Conservation (phyloP, 2,329 filamentous ascomycete genomes). For the Lasiodiplodia sp. region DNA sequence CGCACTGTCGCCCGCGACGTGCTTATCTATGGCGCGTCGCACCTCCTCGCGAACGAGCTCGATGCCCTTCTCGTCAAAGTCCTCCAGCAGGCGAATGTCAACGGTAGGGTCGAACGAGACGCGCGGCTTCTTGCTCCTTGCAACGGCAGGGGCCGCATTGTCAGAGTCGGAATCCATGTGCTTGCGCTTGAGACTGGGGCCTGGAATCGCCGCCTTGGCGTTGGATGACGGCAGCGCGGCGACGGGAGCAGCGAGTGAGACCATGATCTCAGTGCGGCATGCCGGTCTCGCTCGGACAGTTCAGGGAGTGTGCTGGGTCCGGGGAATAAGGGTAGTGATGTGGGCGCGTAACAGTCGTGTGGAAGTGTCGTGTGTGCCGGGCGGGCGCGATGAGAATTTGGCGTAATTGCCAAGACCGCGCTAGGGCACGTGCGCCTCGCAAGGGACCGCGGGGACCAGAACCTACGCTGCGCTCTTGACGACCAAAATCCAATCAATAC, state of each 20-base stretch:
- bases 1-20: constrained; percentile 60
- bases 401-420: constrained; percentile 10
- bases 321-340: constrained; percentile 8
- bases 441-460: background rate
- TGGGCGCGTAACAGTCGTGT: constrained; percentile 15
- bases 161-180: constrained; percentile 43
- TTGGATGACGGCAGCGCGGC: constrained; percentile 35
- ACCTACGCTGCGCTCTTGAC: background rate
- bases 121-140: constrained; percentile 52
- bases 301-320: background rate
- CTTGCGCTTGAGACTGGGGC: constrained; percentile 49
- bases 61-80: constrained; percentile 59
- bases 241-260: constrained; percentile 47
- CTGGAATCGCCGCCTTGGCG: constrained; percentile 37
- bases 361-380: constrained; percentile 27
- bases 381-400: constrained; percentile 28
- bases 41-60: constrained; percentile 69
- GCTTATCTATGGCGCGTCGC: constrained; percentile 62
- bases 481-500: no score
- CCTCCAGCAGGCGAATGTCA: constrained; percentile 54
- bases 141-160: constrained; percentile 36
- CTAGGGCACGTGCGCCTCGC: constrained; percentile 4
- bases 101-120: constrained; percentile 59
- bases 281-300: background rate
- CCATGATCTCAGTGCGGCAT: constrained; percentile 38